phyloP scores from a whole-genome alignment of 352 stramenopile genomes.

The Pythium sp. region DNA sequence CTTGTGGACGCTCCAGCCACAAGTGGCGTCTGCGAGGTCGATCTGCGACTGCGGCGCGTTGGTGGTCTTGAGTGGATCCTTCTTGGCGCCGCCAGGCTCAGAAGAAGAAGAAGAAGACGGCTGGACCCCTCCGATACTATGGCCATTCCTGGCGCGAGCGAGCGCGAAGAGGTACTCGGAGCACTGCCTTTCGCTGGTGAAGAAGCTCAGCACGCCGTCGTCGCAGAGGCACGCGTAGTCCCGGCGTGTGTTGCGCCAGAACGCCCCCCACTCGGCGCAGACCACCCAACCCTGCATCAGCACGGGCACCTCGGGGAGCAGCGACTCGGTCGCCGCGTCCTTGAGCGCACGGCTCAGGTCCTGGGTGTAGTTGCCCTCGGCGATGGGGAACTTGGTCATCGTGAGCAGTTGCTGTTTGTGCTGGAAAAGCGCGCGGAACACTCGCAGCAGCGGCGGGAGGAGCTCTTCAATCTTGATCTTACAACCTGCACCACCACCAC shows the following conservation, averaged over 20 bases:
- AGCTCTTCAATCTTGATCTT: slow-evolving; percentile 9
- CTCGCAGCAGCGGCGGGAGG: slow-evolving; percentile 6
- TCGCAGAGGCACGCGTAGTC: slow-evolving; percentile 68
- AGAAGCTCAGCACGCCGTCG: slow-evolving; percentile 55
- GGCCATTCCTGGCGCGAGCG: slow-evolving; percentile 23
- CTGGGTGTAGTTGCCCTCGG: neutral
- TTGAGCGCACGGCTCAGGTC: slow-evolving; percentile 18
- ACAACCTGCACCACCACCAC: neutral
- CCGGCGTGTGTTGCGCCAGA: slow-evolving; percentile 60
- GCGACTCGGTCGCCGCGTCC: slow-evolving; percentile 18
- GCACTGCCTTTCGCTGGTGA: slow-evolving; percentile 40
- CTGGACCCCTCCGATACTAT: slow-evolving; percentile 5
- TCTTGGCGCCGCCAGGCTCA: too few species aligned
- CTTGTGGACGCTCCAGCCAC: slow-evolving; percentile 50
- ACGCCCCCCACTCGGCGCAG: slow-evolving; percentile 53
- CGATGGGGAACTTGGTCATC: slow-evolving; percentile 5
- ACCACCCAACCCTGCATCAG: slow-evolving; percentile 51
- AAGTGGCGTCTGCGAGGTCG: slow-evolving; percentile 31
- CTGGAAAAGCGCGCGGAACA: neutral
- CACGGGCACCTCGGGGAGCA: slow-evolving; percentile 16
- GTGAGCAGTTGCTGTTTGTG: neutral
- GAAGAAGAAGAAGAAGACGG: too few species aligned
- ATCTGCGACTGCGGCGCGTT: slow-evolving; percentile 33
- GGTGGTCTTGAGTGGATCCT: slow-evolving; percentile 31
- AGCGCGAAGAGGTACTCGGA: slow-evolving; percentile 61